Evolutionary conservation across 148 eudicot genomes (phyloP).

Genomic region (Selenicereus undatus): DNA sequence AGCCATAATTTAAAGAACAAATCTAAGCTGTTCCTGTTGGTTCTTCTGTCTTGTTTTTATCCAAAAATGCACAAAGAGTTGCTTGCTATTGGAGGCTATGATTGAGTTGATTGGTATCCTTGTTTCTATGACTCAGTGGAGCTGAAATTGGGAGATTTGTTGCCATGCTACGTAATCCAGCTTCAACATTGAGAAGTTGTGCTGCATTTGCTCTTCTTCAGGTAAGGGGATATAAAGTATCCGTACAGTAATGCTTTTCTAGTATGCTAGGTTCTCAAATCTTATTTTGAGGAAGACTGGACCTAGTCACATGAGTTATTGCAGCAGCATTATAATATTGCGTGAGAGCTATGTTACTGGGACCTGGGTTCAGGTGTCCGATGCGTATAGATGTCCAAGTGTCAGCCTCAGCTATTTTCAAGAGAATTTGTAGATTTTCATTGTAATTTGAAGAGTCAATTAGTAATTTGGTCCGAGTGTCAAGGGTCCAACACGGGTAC

Average conservation of each 20-base stretch:
- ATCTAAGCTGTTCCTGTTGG: neutral
- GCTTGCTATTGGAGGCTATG: neutral
- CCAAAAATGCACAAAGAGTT: neutral
- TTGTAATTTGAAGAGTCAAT: too few relatives aligned
- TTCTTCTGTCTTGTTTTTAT: neutral
- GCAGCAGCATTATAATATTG: too few relatives aligned
- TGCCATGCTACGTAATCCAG: slow-evolving; percentile 70
- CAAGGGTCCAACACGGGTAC: too few relatives aligned
- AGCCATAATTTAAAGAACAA: neutral
- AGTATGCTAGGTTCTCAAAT: neutral
- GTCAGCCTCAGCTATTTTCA: too few relatives aligned
- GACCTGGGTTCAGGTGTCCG: too few relatives aligned
- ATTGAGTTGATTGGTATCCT: neutral
- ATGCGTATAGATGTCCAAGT: too few relatives aligned
- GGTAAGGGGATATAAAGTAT: slow-evolving; percentile 31
- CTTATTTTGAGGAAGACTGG: neutral
- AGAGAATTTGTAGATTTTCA: too few relatives aligned
- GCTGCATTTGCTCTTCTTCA: slow-evolving; percentile 92
- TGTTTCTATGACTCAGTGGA: slow-evolving; percentile 45
- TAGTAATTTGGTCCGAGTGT: too few relatives aligned
- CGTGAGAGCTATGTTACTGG: too few relatives aligned
- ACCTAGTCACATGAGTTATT: too few relatives aligned
- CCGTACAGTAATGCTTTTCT: neutral
- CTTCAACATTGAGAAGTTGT: slow-evolving; percentile 62
- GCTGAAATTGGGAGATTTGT: slow-evolving; percentile 92